Conservation (phyloP, 2,329 filamentous ascomycete genomes). For the Orbilia quercus region DNA sequence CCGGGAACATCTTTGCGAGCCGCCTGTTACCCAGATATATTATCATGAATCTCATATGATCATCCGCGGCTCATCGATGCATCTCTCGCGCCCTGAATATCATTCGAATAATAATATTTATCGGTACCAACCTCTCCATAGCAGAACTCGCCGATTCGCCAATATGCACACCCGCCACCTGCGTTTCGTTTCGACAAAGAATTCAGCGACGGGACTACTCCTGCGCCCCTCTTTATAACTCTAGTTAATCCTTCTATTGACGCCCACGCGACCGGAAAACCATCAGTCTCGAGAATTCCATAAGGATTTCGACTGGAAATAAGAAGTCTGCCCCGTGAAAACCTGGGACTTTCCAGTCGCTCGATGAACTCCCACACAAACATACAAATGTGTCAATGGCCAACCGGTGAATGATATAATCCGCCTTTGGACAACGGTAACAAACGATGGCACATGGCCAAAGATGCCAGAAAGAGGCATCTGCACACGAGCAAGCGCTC, state of each 20-base stretch:
- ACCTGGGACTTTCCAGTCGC: not conserved
- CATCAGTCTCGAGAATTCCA: too few species aligned
- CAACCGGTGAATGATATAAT: not conserved
- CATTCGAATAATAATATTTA: not conserved
- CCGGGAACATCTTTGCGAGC: not conserved
- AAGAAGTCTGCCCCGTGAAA: too few species aligned
- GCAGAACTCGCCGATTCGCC: too few species aligned
- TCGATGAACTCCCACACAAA: not conserved
- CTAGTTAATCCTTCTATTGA: too few species aligned
- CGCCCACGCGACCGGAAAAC: too few species aligned
- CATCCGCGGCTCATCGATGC: not conserved
- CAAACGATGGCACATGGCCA: not conserved
- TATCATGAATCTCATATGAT: too few species aligned
- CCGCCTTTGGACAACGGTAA: not conserved
- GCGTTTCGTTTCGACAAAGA: not conserved
- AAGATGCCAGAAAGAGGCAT: not conserved
- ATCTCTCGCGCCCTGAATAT: not conserved
- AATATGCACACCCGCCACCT: not conserved
- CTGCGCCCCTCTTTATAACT: too few species aligned
- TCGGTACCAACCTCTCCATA: not conserved
- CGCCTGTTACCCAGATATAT: not conserved
- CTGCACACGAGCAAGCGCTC: not conserved
- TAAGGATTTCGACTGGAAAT: too few species aligned
- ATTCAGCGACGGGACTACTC: not conserved
- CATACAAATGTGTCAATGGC: not conserved